Percentiles rank a stretch among this genome's conserved stretches.
Evolutionary conservation across 2,329 filamentous ascomycete genomes (phyloP).

Genomic region (Xylaria multiplex): DNA sequence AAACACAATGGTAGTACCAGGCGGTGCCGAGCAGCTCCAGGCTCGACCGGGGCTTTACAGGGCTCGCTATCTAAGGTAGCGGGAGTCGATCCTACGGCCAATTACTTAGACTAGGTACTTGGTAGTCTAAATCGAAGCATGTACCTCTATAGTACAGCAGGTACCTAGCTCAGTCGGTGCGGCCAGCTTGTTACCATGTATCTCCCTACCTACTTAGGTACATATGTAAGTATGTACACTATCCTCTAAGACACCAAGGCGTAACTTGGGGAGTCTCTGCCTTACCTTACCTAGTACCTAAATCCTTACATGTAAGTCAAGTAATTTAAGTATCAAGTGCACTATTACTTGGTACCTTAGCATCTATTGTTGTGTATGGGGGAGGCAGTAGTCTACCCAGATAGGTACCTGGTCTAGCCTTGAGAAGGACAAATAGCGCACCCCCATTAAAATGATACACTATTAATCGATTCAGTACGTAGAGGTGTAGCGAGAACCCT

Average conservation of each 20-base stretch:
- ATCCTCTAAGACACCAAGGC: not conserved
- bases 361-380: no score
- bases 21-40: conserved; percentile 20
- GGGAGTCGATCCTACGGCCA: conserved; percentile 7
- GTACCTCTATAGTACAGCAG: not conserved
- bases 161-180: not conserved
- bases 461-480: not conserved
- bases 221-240: no score
- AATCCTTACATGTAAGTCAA: no score
- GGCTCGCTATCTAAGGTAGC: conserved; percentile 1
- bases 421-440: no score
- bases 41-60: conserved; percentile 4
- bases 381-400: no score
- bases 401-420: no score
- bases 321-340: no score
- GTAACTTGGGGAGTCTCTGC: not conserved
- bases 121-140: no score
- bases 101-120: not conserved
- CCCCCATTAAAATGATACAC: no score
- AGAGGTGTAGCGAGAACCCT: conserved; percentile 8
- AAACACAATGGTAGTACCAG: conserved; percentile 18
- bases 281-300: no score
- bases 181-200: not conserved
- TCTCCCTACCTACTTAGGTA: no score
- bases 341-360: no score